A percentile compares a stretch with the other conserved stretches of the same genome.
phyloP scores from a whole-genome alignment of 106 monocot species.

The Platanthera zijinensis region DNA sequence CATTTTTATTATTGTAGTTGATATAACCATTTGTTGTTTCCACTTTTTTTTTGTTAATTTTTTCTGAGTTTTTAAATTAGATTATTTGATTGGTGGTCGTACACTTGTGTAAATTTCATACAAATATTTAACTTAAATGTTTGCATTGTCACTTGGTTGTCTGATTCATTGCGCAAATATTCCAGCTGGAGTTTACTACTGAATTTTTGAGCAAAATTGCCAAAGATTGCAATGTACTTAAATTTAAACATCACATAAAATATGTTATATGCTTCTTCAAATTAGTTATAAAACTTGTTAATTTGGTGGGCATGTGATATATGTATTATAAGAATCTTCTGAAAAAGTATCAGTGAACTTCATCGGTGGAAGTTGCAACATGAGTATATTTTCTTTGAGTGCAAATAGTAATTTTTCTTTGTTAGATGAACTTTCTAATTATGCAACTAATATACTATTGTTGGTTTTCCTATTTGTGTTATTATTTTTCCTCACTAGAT shows the following conservation, averaged over 20 bases:
- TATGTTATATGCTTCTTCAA: background rate
- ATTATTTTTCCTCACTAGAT: slow-evolving; percentile 25
- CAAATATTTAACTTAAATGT: background rate
- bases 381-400: too few species aligned
- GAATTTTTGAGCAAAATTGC: background rate
- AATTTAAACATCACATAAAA: background rate
- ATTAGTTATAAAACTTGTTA: background rate
- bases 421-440: too few species aligned
- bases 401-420: too few species aligned
- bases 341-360: too few species aligned
- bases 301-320: background rate
- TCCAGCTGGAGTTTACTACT: background rate
- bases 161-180: background rate
- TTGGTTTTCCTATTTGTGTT: background rate
- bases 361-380: too few species aligned
- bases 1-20: background rate
- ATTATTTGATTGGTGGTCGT: background rate
- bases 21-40: background rate
- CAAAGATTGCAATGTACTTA: background rate
- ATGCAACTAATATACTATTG: too few species aligned
- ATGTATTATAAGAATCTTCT: background rate
- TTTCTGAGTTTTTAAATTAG: background rate
- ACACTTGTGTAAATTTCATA: background rate
- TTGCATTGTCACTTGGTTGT: background rate
- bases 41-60: background rate